These are phyloP conservation scores for Mortierella sp. DNA, from an alignment of 371 early-diverging fungal genomes.

Conservation along the genomic window DNA sequence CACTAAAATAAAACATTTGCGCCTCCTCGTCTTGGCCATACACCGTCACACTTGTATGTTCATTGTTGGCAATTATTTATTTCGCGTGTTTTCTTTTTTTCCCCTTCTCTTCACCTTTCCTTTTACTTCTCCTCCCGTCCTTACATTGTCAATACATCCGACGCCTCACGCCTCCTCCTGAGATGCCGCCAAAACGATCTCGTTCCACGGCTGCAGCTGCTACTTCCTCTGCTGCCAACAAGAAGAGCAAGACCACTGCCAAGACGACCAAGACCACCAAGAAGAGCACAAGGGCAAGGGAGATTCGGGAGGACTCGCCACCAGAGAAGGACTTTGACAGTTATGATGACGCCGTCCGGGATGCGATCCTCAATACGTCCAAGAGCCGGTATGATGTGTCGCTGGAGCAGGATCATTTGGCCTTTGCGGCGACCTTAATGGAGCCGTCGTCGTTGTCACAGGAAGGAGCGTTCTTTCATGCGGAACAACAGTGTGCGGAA, in stretches of 20 bases:
- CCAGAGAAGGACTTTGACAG: conserved; percentile 34
- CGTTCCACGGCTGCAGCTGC: background rate
- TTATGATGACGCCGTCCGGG: conserved; percentile 43
- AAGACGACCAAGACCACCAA: background rate
- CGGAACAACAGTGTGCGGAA: background rate
- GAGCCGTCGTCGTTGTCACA: conserved; percentile 10
- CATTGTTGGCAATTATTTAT: too few species aligned
- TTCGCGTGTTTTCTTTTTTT: too few species aligned
- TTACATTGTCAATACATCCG: too few species aligned
- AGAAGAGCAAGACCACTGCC: background rate
- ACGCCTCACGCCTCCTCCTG: background rate
- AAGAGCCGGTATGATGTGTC: conserved; percentile 35
- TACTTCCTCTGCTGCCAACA: background rate
- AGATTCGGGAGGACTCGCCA: conserved; percentile 16
- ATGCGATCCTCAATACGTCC: conserved; percentile 29
- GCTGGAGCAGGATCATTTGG: conserved; percentile 28
- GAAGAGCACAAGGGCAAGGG: conserved; percentile 10
- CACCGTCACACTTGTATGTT: background rate
- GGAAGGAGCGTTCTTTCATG: too few species aligned
- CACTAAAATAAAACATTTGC: background rate
- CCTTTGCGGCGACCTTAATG: conserved; percentile 33
- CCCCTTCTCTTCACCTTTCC: background rate
- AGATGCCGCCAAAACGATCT: conserved; percentile 13
- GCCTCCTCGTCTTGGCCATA: background rate
- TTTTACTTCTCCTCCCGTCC: background rate